phyloP scores from a whole-genome alignment of 306 rosid genomes.

The Castanea sativa region DNA sequence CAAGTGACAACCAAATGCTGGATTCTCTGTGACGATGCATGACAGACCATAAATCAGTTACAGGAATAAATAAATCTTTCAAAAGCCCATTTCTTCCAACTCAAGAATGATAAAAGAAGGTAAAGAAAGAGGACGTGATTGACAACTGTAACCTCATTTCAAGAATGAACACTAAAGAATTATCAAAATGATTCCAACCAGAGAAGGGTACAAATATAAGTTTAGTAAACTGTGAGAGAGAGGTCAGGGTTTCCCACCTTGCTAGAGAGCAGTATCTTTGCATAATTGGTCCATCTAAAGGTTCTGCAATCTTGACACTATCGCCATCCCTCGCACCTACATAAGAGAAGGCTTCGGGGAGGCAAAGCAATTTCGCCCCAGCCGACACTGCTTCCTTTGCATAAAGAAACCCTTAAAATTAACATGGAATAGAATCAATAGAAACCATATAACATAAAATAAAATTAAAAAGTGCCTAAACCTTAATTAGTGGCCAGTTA shows the following conservation, averaged over 20 bases:
- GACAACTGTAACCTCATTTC: neutral
- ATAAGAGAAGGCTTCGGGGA: conserved; percentile 84
- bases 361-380: conserved; percentile 82
- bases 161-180: neutral
- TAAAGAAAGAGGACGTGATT: neutral
- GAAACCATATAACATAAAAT: neutral
- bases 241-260: conserved; percentile 41
- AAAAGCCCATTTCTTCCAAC: neutral
- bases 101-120: neutral
- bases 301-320: conserved; percentile 63
- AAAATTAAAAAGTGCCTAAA: neutral
- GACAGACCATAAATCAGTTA: neutral
- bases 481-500: neutral
- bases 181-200: neutral
- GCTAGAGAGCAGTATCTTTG: conserved; percentile 78
- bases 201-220: neutral
- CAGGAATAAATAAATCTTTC: conserved; percentile 4
- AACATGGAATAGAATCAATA: neutral
- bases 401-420: conserved; percentile 10
- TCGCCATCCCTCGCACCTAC: conserved; percentile 82
- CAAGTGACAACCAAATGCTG: conserved; percentile 93
- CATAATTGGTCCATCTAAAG: conserved; percentile 78
- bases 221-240: neutral
- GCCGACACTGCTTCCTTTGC: conserved; percentile 86
- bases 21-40: conserved; percentile 72